Conservation (phyloP, 225 moss, liverwort and hornwort species). For the Antitrichia curtipendula region DNA sequence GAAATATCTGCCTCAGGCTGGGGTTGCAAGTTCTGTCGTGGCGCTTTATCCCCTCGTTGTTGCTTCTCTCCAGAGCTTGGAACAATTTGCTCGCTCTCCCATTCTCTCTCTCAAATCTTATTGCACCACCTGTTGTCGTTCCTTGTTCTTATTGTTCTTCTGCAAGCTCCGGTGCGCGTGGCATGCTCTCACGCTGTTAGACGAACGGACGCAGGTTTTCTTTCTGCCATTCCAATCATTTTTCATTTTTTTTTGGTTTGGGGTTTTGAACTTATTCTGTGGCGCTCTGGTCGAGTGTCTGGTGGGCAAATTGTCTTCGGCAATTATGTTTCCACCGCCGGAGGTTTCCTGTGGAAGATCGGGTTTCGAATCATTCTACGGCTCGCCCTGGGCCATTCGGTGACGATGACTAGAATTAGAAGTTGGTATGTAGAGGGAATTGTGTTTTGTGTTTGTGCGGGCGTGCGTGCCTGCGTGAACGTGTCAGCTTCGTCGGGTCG, state of each 20-base stretch:
- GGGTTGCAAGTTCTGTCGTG: neutral
- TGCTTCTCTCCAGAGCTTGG: neutral
- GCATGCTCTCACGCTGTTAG: neutral
- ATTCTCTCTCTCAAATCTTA: neutral
- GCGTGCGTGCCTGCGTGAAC: neutral
- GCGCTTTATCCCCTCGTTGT: neutral
- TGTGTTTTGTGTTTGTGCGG: neutral
- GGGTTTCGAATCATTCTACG: neutral
- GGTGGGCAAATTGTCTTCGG: neutral
- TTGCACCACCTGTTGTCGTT: neutral
- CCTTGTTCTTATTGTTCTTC: too few relatives aligned
- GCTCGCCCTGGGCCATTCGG: neutral
- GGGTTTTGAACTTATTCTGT: neutral
- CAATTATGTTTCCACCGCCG: neutral
- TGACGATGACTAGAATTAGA: neutral
- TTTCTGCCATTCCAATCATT: neutral
- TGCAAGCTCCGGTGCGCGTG: neutral
- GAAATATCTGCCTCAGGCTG: constrained; percentile 1
- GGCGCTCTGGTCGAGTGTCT: neutral
- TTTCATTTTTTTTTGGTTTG: too few relatives aligned
- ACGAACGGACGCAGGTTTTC: neutral
- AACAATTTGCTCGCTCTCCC: neutral
- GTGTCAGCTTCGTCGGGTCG: neutral
- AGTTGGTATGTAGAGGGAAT: neutral
- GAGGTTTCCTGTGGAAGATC: neutral